These are phyloP conservation scores for Camellia granthamiana DNA, from an alignment of 148 eudicot species.

Conservation along the genomic window DNA sequence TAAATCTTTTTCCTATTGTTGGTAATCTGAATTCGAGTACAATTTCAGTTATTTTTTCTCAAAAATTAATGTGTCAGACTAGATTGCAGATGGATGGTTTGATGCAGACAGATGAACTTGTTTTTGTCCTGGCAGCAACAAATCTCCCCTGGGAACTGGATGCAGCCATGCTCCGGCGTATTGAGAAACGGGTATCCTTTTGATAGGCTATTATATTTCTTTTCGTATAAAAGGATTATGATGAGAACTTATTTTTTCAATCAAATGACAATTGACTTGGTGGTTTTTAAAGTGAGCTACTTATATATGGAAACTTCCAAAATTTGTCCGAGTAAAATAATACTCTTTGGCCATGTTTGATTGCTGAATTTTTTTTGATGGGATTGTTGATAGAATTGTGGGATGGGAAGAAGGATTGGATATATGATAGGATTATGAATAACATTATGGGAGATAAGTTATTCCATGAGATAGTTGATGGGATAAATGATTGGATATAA, in stretches of 20 bases:
- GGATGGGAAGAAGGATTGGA: no score
- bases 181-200: constrained; percentile 87
- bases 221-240: neutral
- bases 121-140: constrained; percentile 97
- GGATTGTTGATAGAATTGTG: no score
- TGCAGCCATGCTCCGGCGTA: constrained; percentile 98
- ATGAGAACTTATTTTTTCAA: neutral
- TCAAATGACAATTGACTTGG: neutral
- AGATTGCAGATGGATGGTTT: constrained; percentile 95
- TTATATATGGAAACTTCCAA: neutral
- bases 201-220: constrained; percentile 1
- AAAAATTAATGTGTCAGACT: constrained; percentile 1
- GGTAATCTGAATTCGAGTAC: neutral
- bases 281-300: neutral
- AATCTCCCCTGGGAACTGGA: constrained; percentile 98
- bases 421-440: no score
- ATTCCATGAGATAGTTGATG: no score
- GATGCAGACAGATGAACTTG: constrained; percentile 87
- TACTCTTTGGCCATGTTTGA: neutral
- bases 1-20: neutral
- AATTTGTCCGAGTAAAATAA: neutral
- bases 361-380: no score
- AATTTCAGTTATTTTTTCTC: neutral
- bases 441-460: no score
- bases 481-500: no score